Evolutionary conservation across 257 asterid genomes (phyloP), one percentile per base, ranked within the genome.

Genomic region (Salvia miltiorrhiza): DNA sequence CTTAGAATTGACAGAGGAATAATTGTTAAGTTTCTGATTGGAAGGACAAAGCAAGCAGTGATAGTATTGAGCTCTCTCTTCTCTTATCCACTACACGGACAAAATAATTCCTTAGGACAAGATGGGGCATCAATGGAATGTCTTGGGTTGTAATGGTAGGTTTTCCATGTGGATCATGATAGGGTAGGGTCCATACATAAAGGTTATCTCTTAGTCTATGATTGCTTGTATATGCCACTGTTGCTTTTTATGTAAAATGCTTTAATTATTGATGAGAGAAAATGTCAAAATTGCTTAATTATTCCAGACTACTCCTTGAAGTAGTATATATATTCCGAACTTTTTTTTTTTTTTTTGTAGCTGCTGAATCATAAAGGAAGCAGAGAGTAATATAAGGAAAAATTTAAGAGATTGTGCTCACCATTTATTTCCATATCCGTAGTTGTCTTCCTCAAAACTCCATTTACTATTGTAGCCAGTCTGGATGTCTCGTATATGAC

Each of bases 401-500:
- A 20, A 16, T 40, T 52, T 43, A 65, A 65, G 71, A 56, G 67
- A 37, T n/a, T 48, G 44, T 74, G 65, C 82, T 24, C 73, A 83
- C 92, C 92, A 65, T 83, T 86, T 71, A 83, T 79, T 65, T 83
- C 89, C 89, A 86, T 86, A 57, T 86, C 89, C 12, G 50, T 65
- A 1, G 89, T 83, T 48, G 92, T 86, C 78, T 86, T 86, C 77
- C 89, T 78, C 83, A 86, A 49, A 43, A 83, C 89, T 20, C 92
- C 89, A 60, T 86, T 86, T 16, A 86, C 89, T 69, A 86, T 83
- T 26, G 92, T 86, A 61, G 92, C 92, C 40, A 86, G 72, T 69
- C 92, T 83, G 69, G 85, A 83, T 44, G 92, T 83, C 78, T 86
- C 89, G 72, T 79, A 81, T 56, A 86, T 86, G 66, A 86, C 92